A percentile compares a stretch with the other conserved stretches of the same genome.
Evolutionary conservation across 768 basidiomycete species (phyloP).

Genomic region (Aureoboletus auriporus): DNA sequence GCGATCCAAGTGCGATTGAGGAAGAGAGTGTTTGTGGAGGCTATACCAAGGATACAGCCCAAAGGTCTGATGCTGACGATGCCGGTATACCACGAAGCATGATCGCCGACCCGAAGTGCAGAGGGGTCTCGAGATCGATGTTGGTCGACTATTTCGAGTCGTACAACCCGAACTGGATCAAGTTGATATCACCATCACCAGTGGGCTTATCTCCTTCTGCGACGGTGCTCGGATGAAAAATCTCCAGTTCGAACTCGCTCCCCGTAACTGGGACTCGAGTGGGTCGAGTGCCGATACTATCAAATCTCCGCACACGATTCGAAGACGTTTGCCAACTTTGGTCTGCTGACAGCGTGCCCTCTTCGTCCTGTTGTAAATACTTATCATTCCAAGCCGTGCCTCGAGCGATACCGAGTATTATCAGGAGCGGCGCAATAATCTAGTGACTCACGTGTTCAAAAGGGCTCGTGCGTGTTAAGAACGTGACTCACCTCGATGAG

Average conservation of each 20-base stretch:
- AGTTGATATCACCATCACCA: too few species aligned
- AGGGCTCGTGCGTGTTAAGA: too few species aligned
- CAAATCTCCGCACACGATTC: not conserved
- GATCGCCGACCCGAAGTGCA: too few species aligned
- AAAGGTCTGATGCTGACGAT: slow-evolving; percentile 25
- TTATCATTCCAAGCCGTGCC: slow-evolving; percentile 15
- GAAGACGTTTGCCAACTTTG: not conserved
- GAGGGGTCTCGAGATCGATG: too few species aligned
- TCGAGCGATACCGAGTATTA: slow-evolving; percentile 22
- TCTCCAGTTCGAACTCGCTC: not conserved
- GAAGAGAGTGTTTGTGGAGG: slow-evolving; percentile 45
- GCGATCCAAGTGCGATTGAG: slow-evolving; percentile 48
- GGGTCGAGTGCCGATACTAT: slow-evolving; percentile 9
- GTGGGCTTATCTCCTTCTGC: not conserved
- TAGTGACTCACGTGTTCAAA: not conserved
- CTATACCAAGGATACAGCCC: slow-evolving; percentile 54
- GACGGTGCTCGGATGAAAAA: not conserved
- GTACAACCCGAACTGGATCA: too few species aligned
- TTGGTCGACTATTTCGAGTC: too few species aligned
- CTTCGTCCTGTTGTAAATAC: not conserved
- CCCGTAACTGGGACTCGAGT: not conserved
- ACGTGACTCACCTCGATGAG: slow-evolving; percentile 18
- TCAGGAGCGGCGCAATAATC: slow-evolving; percentile 25
- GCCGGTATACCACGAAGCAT: not conserved
- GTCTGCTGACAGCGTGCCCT: not conserved